Evolutionary conservation across 371 early-diverging fungal species (phyloP), one percentile per base, ranked within the genome.

Genomic region (Mortierella sp.): DNA sequence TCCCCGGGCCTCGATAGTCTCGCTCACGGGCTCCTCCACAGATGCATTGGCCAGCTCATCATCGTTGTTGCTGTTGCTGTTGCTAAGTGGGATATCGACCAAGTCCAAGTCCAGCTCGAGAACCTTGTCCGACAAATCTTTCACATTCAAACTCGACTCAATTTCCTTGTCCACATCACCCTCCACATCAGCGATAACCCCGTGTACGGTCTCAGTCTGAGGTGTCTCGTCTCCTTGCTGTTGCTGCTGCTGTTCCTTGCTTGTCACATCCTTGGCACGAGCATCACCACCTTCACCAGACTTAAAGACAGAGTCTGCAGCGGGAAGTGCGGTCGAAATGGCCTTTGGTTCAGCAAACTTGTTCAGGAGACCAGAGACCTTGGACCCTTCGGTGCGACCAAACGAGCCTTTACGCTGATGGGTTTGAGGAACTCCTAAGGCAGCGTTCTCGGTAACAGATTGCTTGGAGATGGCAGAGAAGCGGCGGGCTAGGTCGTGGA

Each of bases 401-500:
- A 74, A 73, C 18, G 78, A 78, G n/a, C 78, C 74, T 3, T 70
- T 27, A 16, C 72, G 43, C 56, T 68, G 55, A 8, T 72, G 44
- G 5, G 21, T 29, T 6, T 56, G 49, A 18, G 79, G 74, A 54
- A 79, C 16, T 8, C 49, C 56, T 4, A 74, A 51, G 14, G 1
- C 29, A 14, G 35, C 35, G 70, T 35, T 63, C 35, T 63, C 65
- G 18, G 65, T 21, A n/a, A 35, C 14, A 4, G 58, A 55, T 51
- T 75, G 60, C 41, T 81, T 81, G 27, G 81, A 73, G 60, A 81
- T 77, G n/a, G 81, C 77, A 5, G 81, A 81, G 60, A 77, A 81
- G 27, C 77, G 77, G n/a, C 81, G 77, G 18, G 81, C 81, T 2
- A 81, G 74, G 21, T 81, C 70, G 68, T 81, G 77, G 7, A 81